These are phyloP conservation scores for Oemleria cerasiformis DNA, from an alignment of 306 rosid species.

Conservation along the genomic window DNA sequence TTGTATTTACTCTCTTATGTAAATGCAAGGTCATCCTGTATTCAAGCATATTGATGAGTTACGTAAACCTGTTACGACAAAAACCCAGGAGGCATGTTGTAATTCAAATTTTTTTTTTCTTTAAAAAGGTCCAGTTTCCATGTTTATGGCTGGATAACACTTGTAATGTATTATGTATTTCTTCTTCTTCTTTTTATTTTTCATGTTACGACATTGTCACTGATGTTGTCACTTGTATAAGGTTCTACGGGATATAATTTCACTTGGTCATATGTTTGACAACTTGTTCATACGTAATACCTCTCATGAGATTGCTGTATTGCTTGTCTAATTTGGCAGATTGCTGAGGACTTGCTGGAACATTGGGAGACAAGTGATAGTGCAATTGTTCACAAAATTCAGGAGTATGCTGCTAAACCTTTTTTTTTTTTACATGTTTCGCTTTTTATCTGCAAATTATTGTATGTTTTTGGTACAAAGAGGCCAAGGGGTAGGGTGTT, in stretches of 20 bases:
- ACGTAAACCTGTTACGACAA: constrained; percentile 72
- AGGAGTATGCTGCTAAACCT: constrained; percentile 52
- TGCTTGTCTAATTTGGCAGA: constrained; percentile 55
- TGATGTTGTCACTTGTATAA: not conserved
- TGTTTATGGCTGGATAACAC: not conserved
- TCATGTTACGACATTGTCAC: not conserved
- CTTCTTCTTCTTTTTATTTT: not conserved
- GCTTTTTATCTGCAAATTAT: not conserved
- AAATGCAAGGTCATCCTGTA: constrained; percentile 61
- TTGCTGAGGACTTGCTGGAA: constrained; percentile 79
- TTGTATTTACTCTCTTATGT: constrained; percentile 15
- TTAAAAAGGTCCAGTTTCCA: not conserved
- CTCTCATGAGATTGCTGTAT: constrained; percentile 16
- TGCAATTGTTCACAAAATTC: constrained; percentile 78
- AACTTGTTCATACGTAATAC: constrained; percentile 8
- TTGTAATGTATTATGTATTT: not conserved
- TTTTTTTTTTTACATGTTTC: constrained; percentile 8
- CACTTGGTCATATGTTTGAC: not conserved
- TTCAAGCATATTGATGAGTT: constrained; percentile 50
- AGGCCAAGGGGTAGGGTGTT: too few species aligned
- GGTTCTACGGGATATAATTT: not conserved
- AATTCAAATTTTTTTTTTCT: constrained; percentile 16
- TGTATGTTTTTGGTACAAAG: not conserved
- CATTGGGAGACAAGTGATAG: constrained; percentile 73
- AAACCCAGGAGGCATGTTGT: constrained; percentile 73